A percentile compares a stretch with the other conserved stretches of the same genome.
phyloP scores from a whole-genome alignment of 148 eudicot genomes.

The Selenicereus undatus region DNA sequence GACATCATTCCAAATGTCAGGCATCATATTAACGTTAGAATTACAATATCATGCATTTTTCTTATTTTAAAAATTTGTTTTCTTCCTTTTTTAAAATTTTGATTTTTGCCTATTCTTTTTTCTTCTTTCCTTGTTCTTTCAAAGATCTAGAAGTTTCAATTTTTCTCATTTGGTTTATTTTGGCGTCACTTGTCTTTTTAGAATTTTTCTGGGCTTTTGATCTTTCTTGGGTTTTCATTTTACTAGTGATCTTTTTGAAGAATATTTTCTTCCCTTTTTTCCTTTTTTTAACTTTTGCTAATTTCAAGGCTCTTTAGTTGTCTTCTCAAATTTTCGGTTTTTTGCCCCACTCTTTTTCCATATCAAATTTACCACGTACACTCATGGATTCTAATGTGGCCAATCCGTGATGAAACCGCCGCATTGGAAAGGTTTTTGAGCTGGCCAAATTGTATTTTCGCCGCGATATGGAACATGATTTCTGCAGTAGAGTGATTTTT shows the following conservation, averaged over 20 bases:
- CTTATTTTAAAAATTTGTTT: not conserved
- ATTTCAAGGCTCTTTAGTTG: not conserved
- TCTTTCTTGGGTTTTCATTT: not conserved
- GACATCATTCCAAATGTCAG: not conserved
- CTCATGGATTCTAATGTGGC: too few species aligned
- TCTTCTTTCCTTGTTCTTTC: too few species aligned
- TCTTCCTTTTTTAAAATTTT: not conserved
- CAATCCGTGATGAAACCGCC: too few species aligned
- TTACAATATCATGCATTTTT: not conserved
- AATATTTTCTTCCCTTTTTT: too few species aligned
- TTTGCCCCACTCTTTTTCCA: too few species aligned
- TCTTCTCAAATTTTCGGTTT: not conserved
- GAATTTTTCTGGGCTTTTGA: not conserved
- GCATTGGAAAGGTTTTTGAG: too few species aligned
- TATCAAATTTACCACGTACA: too few species aligned
- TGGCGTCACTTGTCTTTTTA: not conserved
- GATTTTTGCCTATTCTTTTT: not conserved
- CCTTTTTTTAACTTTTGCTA: too few species aligned
- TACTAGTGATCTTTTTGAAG: not conserved
- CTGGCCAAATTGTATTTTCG: too few species aligned
- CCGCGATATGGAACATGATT: too few species aligned
- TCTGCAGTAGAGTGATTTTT: too few species aligned
- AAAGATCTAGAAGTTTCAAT: not conserved
- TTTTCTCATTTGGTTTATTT: not conserved
- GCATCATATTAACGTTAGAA: not conserved